Base-by-base conservation (phyloP, 495 filamentous ascomycete genomes). In the Aspergillus bridgeri region DNA sequence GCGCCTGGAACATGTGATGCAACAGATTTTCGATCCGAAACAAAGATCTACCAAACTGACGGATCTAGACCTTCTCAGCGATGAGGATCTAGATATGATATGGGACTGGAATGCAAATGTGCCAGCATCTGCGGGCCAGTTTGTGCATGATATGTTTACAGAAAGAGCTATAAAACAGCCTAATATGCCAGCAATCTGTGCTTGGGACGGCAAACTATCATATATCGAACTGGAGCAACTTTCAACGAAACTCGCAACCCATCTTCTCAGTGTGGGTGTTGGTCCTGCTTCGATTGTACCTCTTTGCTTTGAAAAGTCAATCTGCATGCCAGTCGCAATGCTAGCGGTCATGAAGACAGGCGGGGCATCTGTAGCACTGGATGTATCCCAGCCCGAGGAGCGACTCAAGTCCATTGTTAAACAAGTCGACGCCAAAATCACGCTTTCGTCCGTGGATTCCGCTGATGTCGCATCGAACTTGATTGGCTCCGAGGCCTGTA, bases 311-410 rank as follows among this genome's bases (percentile, higher is more conserved):
- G 73, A 79, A 27, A 81, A 79, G 52, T 75, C 74, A 0, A 65
- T 69, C 48, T 78, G 76, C 77, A 79, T 77, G 5, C 63, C 80
- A 19, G 72, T 84, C 17, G 76, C 78, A 0, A 69, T 82, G 0
- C 60, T 83, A n/a, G 81, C 71, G 19, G 69, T 83, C 24, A 75
- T 82, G 65, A 80, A 81, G 53, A 67, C 81, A n/a, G 81, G 81
- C 24, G 77, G 65, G 4, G 69, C 57, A 8, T 56, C 46, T 17
- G 51, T 66, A n/a, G n/a, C 50, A 1, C 18, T 63, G 25, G 56
- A 54, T 27, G 9, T 25, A 20, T 42, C 13, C 19, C 47, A 47
- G 25, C 59, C 59, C 9, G 53, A 57, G 25, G 53, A 53, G 19
- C 42, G 59, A 53, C 44, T 59, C 50, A 20, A 48, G 21, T 18